Evolutionary conservation across 768 basidiomycete species (phyloP), one percentile per base, ranked within the genome.

Genomic region (Sporobolomyces roseus): DNA sequence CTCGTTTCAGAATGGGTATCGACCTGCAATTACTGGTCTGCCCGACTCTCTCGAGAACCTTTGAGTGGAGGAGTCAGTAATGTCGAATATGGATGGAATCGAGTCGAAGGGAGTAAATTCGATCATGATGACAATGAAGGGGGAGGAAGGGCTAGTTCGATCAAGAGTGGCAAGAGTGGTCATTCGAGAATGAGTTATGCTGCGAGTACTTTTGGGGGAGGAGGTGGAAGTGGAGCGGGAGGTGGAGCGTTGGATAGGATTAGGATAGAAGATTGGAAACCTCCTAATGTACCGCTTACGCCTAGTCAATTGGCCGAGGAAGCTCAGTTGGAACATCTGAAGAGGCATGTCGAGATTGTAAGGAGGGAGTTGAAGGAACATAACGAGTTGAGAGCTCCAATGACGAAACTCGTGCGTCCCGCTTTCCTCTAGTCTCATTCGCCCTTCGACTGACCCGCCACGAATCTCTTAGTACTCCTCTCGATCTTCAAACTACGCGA

Each of bases 11-110:
- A 99, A 79, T 98, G 96, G 96, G 93, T 96, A 10, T 88, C 90
- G 46, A 96, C 96, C 0, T 97, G 94, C 84, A 99, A 98, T 81
- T 99, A 99, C 78, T 98, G 96, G 96, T 91, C 96, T 0, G 96
- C 94, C 3, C 83, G 96, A 51, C 90, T 87, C 63, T 92, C 90
- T 79, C 93, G 94, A 75, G 93, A 97, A 77, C 96, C 96, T 1
- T 83, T 99, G 4, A 84, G 89, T 2, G 96, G 96, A 7, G 96
- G 96, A 29, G 93, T 99, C 12, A 93, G 91, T 55, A 99, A 98
- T 80, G 94, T 98, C 90, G 96, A 99, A 78, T 96, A 98, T 77
- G 96, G 96, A 13, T 99, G 96, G 96, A 93, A 86, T 78, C 84
- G 90, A 25, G 83, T 91, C 12, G 74, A 81, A 17, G 25, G 27